Base-by-base conservation (phyloP, 768 basidiomycete species). In the Punctularia strigosozonata region DNA sequence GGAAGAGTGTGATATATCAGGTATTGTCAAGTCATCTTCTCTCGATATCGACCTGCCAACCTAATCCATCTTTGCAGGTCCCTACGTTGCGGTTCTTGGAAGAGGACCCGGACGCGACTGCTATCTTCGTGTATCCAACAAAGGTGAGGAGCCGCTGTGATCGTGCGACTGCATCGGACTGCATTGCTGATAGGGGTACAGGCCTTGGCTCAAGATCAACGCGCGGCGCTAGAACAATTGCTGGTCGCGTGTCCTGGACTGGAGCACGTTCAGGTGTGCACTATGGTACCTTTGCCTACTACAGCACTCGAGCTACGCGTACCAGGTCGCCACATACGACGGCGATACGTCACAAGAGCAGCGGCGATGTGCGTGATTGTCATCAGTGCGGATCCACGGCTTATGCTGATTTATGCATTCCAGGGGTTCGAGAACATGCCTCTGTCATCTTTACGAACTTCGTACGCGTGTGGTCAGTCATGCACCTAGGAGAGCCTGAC, bases 171-270 rank as follows among this genome's bases (percentile, higher is more conserved):
- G 19, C 7, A 14, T 2, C 15, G 30, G 5, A 34, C 25, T 30
- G n/a, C 2, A 17, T 14, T 17, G 15, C 39, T 28, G 24, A 22
- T 37, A n/a, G 18, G 8, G 44, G 13, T 36, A 5, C 32, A 88
- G 82, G 89, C 89, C 13, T 63, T 94, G 28, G 89, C 90, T 1
- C 89, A 94, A 58, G 89, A 94, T 50, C 89, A 94, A 55, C 75
- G 68, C 46, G 59, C 62, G 3, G 77, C 82, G 1, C 56, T 92
- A 36, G 73, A 82, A 41, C 76, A 80, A 39, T 52, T 94, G 12
- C 49, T 91, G 1, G 65, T 49, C 39, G 61, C 64, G 6, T 78
- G 75, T 54, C 65, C 74, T 0, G 72, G 75, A 6, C 63, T 90
- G n/a, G 71, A 72, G 40, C 64, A 77, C 36, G 53, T 81, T 26